Conservation (phyloP, 768 basidiomycete genomes). For the Myochromella boudieri region DNA sequence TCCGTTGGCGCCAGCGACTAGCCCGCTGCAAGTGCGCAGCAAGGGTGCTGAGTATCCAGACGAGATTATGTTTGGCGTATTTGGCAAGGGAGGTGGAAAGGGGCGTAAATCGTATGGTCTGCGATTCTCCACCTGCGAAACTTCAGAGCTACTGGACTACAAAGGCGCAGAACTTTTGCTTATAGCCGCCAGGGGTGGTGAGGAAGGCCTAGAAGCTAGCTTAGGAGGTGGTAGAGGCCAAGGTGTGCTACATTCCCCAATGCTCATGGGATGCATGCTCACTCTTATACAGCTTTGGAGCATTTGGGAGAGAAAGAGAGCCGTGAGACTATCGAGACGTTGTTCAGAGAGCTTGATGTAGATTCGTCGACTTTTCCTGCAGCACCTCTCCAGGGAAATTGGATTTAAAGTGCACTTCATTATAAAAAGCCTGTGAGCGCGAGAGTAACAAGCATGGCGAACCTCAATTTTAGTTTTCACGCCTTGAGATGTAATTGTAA, state of each 20-base stretch:
- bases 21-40: constrained; percentile 25
- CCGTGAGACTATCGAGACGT: constrained; percentile 34
- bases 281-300: constrained; percentile 41
- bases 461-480: background rate
- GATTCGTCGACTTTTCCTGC: constrained; percentile 40
- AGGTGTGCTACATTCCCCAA: constrained; percentile 32
- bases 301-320: constrained; percentile 38
- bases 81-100: constrained; percentile 36
- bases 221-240: constrained; percentile 53
- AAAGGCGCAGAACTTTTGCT: constrained; percentile 54
- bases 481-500: background rate
- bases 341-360: constrained; percentile 46
- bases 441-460: background rate
- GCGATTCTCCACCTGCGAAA: constrained; percentile 51
- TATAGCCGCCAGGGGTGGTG: constrained; percentile 49
- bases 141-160: constrained; percentile 53
- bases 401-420: constrained; percentile 34
- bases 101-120: constrained; percentile 41
- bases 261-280: background rate
- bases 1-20: constrained; percentile 45
- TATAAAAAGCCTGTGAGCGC: background rate
- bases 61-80: constrained; percentile 46
- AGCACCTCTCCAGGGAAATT: constrained; percentile 50
- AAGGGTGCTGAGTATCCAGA: constrained; percentile 46
- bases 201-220: constrained; percentile 46